These are phyloP conservation scores for Pyricularia sp. DNA, from an alignment of 2,329 filamentous ascomycete species.

Conservation along the genomic window DNA sequence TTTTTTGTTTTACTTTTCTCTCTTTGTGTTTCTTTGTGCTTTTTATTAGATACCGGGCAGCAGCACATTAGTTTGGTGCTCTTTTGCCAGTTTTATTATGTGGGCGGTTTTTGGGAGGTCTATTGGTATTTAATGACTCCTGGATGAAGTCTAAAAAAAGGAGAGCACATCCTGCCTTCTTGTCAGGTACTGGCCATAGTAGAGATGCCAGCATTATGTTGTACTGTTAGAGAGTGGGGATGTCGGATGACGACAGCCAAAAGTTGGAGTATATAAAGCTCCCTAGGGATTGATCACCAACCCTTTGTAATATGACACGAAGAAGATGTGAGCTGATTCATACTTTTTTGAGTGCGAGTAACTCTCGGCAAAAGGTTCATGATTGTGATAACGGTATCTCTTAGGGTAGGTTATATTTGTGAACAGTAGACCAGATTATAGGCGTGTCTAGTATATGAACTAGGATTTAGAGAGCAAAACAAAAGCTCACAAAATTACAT, in stretches of 20 bases:
- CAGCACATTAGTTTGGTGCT: neutral
- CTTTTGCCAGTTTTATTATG: neutral
- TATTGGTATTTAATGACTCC: neutral
- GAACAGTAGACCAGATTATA: neutral
- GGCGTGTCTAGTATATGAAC: neutral
- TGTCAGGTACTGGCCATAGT: neutral
- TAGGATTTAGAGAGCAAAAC: neutral
- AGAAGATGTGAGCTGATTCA: neutral
- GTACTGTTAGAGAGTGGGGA: neutral
- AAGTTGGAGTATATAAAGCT: neutral
- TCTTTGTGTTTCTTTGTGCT: neutral
- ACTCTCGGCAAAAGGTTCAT: neutral
- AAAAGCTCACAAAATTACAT: neutral
- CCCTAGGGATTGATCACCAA: neutral
- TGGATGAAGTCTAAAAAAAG: neutral
- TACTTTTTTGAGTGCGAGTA: neutral
- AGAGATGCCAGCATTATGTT: neutral
- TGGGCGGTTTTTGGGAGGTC: neutral
- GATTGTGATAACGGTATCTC: neutral
- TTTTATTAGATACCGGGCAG: slow-evolving; percentile 2
- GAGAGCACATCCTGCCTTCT: neutral
- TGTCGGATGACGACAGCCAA: neutral
- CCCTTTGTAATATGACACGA: neutral
- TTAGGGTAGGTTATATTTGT: neutral
- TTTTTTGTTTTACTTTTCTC: neutral